Conservation (phyloP, 164 flowering plant genomes). For the Sextonia rubra region DNA sequence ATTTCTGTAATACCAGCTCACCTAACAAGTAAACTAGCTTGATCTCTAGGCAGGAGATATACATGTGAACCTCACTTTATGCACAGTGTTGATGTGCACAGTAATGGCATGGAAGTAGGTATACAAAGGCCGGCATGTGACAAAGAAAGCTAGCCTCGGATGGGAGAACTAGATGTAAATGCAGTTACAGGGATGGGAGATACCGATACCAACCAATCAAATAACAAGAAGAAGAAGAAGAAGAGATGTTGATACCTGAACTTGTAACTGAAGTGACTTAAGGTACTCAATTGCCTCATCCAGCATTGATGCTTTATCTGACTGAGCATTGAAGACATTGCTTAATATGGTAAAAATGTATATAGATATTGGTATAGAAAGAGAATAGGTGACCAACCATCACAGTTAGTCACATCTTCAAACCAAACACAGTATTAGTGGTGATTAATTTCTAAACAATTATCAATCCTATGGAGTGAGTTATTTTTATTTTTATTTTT, state of each 20-base stretch:
- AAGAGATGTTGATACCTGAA: slow-evolving; percentile 51
- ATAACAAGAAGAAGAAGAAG: no score
- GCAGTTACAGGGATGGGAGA: no score
- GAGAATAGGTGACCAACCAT: not conserved
- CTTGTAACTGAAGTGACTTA: slow-evolving; percentile 87
- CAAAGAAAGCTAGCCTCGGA: no score
- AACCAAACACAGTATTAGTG: not conserved
- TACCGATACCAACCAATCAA: no score
- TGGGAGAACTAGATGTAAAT: no score
- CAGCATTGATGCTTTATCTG: slow-evolving; percentile 95
- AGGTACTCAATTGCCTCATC: slow-evolving; percentile 95
- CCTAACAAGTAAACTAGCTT: not conserved
- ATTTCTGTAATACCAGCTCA: no score
- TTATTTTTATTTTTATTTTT: no score
- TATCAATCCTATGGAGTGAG: not conserved
- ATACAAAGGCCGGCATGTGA: no score
- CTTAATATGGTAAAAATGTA: not conserved
- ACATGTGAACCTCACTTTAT: no score
- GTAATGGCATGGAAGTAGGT: no score
- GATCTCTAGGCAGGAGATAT: no score
- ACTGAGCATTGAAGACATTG: slow-evolving; percentile 30
- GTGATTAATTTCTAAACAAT: not conserved
- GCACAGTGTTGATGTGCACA: no score
- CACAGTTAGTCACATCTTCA: not conserved
- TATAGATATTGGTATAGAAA: not conserved